A percentile compares a stretch with the other conserved stretches of the same genome.
These are phyloP conservation scores for Fraxinus paxiana DNA, from an alignment of 305 asterid genomes.

Conservation along the genomic window DNA sequence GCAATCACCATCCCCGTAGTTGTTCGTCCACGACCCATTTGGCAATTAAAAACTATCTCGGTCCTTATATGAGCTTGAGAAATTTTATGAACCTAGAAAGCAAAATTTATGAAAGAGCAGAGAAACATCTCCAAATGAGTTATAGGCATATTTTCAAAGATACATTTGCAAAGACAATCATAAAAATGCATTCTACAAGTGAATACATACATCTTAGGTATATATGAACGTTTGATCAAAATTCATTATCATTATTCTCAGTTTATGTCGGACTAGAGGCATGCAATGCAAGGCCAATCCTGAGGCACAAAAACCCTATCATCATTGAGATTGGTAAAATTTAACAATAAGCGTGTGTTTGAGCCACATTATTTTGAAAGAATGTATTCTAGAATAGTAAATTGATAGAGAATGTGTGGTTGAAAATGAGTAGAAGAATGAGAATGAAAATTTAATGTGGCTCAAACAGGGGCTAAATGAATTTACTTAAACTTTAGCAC, in stretches of 20 bases:
- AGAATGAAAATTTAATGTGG: too few relatives aligned
- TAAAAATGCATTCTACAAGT: not conserved
- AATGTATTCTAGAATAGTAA: too few relatives aligned
- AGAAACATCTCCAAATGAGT: slow-evolving; percentile 16
- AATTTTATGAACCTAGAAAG: slow-evolving; percentile 65
- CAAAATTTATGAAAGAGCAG: slow-evolving; percentile 22
- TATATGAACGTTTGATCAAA: not conserved
- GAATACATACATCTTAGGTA: not conserved
- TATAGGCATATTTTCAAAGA: slow-evolving; percentile 1
- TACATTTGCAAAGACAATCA: slow-evolving; percentile 9
- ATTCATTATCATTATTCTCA: not conserved
- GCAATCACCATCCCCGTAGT: slow-evolving; percentile 99
- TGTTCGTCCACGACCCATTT: slow-evolving; percentile 99
- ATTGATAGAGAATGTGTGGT: too few relatives aligned
- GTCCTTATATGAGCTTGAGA: slow-evolving; percentile 78
- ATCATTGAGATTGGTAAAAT: not conserved
- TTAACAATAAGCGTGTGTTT: not conserved
- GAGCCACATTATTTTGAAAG: too few relatives aligned
- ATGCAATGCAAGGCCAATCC: not conserved
- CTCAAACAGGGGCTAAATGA: not conserved
- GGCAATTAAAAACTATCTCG: slow-evolving; percentile 85
- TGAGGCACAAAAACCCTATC: not conserved
- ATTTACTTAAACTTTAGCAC: not conserved
- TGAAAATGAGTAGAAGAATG: too few relatives aligned
- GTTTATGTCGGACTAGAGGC: not conserved